Evolutionary conservation across 345 rosid species (phyloP), one percentile per base, ranked within the genome.

Genomic region (Punica granatum): DNA sequence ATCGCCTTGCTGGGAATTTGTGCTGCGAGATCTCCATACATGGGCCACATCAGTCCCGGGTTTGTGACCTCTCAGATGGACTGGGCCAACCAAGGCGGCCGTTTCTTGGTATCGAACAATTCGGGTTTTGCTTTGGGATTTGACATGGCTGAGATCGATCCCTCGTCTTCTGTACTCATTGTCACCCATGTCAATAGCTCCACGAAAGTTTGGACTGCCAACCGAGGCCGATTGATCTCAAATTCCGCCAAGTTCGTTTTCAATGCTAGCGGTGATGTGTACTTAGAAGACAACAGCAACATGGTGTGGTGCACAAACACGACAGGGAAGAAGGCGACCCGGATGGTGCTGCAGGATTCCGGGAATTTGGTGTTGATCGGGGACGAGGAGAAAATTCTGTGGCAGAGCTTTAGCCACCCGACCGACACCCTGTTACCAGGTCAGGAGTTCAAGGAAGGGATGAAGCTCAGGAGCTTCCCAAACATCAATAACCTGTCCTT

Each of bases 331-430:
- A 64, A 16, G 44, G 82, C 51, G 46, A 19, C 71, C 26, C 68
- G 78, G 1, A 67, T 85, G 82, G 80, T 67, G 54, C 67, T 85
- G 73, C 54, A 25, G 73, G 85, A 82, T 43, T 80, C 85, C 0
- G 89, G 89, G 21, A 85, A 82, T 74, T 69, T 82, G 72, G 81
- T 80, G 43, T 74, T 85, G 82, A 78, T 41, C 36, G 83, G 77
- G 33, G 66, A 58, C 6, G 49, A 49, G 32, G 60, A 68, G 56
- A 61, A 69, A 19, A 16, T 70, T 53, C 66, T 85, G 33, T 82
- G 89, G 89, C 80, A 85, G 80, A 85, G 86, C 70, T 82, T 79
- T 68, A 63, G 76, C 73, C 54, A 56, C 41, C 83, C 86, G 25
- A 79, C 81, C 0, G 83, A 82, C 64, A 77, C 83, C 0, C 77